Base-by-base conservation (phyloP, 2,329 filamentous ascomycete genomes). In the Penicillium sp. region DNA sequence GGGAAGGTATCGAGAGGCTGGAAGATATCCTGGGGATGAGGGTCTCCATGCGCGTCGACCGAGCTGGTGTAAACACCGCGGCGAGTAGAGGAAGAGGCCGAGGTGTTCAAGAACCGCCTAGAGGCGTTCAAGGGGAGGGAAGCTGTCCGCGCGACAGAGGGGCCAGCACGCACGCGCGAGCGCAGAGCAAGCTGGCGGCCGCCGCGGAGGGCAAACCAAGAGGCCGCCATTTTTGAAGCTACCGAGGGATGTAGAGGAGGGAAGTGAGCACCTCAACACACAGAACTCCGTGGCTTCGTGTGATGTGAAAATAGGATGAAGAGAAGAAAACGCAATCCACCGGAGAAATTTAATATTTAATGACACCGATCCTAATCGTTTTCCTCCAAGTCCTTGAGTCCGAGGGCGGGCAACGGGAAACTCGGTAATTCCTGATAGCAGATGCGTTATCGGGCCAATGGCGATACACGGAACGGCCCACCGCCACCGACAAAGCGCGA, bases 31-130 rank as follows among this genome's bases (percentile, higher is more conserved):
- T 64, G 63, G 18, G 70, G 70, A 43, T 70, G 66, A 14, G 69
- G 66, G 20, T 66, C 67, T 24, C 70, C 92, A 73, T 97, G 92
- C 61, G 95, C 91, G 6, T 90, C 94, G 5, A 92, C 88, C 0
- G 92, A 96, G 70, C 88, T 96, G 68, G 88, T 91, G 71, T 96
- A 90, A 18, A 99, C 92, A 30, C 62, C 59, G 31, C 72, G 68
- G 42, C 60, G 66, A 6, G 63, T 43, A 1, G 59, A 47, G 10
- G 63, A 36, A 5, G 46, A 57, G n/a, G 64, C 5, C 5, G 39
- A 47, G 13, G 62, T 65, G 45, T 69, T 61, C 33, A 73, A 48
- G 43, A 61, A 62, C 38, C 68, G 68, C 22, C 65, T 62, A 49
- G 59, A 55, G 25, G 64, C 57, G 18, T 64, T 68, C 52, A 68